Evolutionary conservation across 2,329 filamentous ascomycete genomes (phyloP).

Genomic region (Hypoxylon sp.): DNA sequence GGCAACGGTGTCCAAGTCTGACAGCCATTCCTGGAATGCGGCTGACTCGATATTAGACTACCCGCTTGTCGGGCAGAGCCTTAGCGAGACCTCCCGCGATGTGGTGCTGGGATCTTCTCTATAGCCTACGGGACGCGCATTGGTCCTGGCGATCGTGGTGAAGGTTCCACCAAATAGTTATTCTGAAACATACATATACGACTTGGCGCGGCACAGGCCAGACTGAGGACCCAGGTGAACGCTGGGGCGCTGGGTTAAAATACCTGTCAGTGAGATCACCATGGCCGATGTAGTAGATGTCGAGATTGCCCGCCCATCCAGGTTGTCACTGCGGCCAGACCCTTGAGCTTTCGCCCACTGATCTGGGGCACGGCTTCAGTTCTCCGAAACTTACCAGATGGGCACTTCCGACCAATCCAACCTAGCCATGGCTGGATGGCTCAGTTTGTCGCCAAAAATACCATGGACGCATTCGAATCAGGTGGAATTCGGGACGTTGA

Average conservation of each 20-base stretch:
- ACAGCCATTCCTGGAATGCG: constrained; percentile 39
- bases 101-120: constrained; percentile 34
- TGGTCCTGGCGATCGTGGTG: constrained; percentile 46
- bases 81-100: constrained; percentile 42
- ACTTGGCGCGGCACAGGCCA: constrained; percentile 45
- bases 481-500: constrained; percentile 36
- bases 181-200: constrained; percentile 50
- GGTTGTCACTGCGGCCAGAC: constrained; percentile 34
- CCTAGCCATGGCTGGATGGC: constrained; percentile 31
- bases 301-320: constrained; percentile 44
- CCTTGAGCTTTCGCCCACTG: constrained; percentile 34
- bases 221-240: constrained; percentile 32
- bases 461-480: constrained; percentile 34
- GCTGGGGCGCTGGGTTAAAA: constrained; percentile 31
- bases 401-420: constrained; percentile 43
- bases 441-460: constrained; percentile 36
- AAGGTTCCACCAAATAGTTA: constrained; percentile 42
- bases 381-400: constrained; percentile 52
- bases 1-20: constrained; percentile 33
- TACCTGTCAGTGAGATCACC: constrained; percentile 32
- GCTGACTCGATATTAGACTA: constrained; percentile 46
- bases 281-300: constrained; percentile 36
- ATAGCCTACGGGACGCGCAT: constrained; percentile 43
- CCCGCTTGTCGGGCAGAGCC: constrained; percentile 38
- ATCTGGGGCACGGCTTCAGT: constrained; percentile 45